These are phyloP conservation scores for Botrytis tulipae DNA, from an alignment of 2,329 filamentous ascomycete species.

Conservation along the genomic window DNA sequence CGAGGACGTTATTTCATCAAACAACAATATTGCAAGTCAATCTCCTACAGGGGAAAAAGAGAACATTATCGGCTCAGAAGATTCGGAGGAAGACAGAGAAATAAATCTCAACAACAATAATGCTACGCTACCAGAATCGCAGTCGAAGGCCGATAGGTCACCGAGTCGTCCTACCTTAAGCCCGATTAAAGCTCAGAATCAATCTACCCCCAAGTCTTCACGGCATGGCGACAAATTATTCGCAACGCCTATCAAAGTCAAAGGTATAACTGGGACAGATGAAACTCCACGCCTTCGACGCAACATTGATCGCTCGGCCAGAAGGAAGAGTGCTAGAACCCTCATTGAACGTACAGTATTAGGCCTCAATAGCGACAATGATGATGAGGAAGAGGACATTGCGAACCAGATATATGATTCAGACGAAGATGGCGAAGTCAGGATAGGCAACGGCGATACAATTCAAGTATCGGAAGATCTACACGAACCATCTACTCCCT, in stretches of 20 bases:
- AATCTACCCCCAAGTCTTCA: slow-evolving; percentile 29
- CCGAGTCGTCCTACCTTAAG: slow-evolving; percentile 4
- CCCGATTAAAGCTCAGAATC: slow-evolving; percentile 18
- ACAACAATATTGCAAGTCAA: background rate
- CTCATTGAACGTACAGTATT: slow-evolving; percentile 70
- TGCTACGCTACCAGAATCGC: background rate
- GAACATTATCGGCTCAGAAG: background rate
- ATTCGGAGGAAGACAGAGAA: slow-evolving; percentile 13
- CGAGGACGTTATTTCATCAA: background rate
- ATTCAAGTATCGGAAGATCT: slow-evolving; percentile 37
- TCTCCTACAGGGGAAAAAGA: background rate
- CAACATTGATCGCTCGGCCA: slow-evolving; percentile 75
- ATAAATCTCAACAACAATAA: background rate
- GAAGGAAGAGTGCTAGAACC: slow-evolving; percentile 76
- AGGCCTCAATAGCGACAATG: slow-evolving; percentile 66
- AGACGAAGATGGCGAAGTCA: slow-evolving; percentile 48
- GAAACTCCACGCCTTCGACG: slow-evolving; percentile 34
- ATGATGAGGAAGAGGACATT: slow-evolving; percentile 65
- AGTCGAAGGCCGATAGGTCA: background rate
- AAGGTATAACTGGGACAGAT: slow-evolving; percentile 21
- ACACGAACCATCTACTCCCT: slow-evolving; percentile 47
- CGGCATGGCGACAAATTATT: slow-evolving; percentile 33
- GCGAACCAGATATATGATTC: slow-evolving; percentile 66
- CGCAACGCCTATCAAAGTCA: slow-evolving; percentile 34
- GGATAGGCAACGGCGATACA: slow-evolving; percentile 39